A percentile compares a stretch with the other conserved stretches of the same genome.
These are phyloP conservation scores for Rostrohypoxylon terebratum DNA, from an alignment of 495 filamentous ascomycete genomes.

Conservation along the genomic window DNA sequence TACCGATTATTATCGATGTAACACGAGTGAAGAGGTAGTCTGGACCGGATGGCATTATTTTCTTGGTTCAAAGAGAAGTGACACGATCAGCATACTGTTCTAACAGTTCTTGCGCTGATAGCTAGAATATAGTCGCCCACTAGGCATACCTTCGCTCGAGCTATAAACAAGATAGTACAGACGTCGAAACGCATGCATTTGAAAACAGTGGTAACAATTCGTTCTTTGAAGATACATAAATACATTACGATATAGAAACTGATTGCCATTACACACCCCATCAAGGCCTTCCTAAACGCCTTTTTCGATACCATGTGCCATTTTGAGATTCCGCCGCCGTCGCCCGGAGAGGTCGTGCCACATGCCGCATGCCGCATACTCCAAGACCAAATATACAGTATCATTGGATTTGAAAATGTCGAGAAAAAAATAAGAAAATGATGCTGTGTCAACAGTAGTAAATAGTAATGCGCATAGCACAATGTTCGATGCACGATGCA, in stretches of 20 bases:
- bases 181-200: too few species aligned
- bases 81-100: too few species aligned
- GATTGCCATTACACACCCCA: neutral
- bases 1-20: too few species aligned
- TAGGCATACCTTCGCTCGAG: too few species aligned
- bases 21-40: too few species aligned
- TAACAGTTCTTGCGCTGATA: too few species aligned
- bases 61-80: too few species aligned
- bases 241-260: neutral
- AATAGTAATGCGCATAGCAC: neutral
- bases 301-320: constrained; percentile 16
- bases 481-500: neutral
- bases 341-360: neutral
- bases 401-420: constrained; percentile 3
- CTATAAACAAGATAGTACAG: too few species aligned
- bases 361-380: neutral
- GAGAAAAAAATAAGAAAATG: constrained; percentile 4
- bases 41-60: too few species aligned
- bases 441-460: neutral
- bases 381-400: constrained; percentile 23
- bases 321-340: constrained; percentile 14
- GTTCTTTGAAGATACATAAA: neutral
- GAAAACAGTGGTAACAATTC: neutral
- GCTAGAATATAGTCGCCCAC: too few species aligned
- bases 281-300: constrained; percentile 19